These are phyloP conservation scores for Eremothecium coryli DNA, from an alignment of 1,139 yeast genomes.

Conservation along the genomic window DNA sequence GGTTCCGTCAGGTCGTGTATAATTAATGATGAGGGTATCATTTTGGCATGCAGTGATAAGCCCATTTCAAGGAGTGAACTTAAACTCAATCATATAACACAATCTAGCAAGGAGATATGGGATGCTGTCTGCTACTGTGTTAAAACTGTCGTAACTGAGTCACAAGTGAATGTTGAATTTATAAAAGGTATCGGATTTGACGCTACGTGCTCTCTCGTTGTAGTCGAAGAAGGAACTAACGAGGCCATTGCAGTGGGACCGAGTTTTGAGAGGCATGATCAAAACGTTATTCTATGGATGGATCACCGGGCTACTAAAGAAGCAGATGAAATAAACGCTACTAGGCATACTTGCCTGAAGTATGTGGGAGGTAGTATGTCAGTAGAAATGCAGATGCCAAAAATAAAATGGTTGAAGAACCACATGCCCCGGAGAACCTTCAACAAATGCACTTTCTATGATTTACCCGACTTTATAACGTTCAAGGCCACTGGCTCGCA, in stretches of 20 bases:
- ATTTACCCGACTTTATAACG: constrained; percentile 82
- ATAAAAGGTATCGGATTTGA: constrained; percentile 90
- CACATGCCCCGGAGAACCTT: constrained; percentile 60
- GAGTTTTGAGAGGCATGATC: constrained; percentile 59
- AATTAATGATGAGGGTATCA: constrained; percentile 74
- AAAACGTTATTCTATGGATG: constrained; percentile 93
- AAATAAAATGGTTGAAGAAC: constrained; percentile 91
- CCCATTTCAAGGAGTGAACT: constrained; percentile 70
- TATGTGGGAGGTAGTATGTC: constrained; percentile 98
- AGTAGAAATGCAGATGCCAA: constrained; percentile 95
- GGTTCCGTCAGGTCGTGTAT: constrained; percentile 95
- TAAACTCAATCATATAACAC: constrained; percentile 65
- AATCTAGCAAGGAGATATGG: constrained; percentile 92
- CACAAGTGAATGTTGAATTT: constrained; percentile 55
- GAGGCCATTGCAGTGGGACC: constrained; percentile 88
- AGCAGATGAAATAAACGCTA: constrained; percentile 69
- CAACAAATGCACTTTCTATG: constrained; percentile 71
- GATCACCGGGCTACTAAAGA: constrained; percentile 94
- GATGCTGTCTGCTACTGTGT: constrained; percentile 77
- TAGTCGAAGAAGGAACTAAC: constrained; percentile 54
- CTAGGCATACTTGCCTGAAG: constrained; percentile 68
- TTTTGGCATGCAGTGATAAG: constrained; percentile 70
- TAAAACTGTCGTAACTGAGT: constrained; percentile 58
- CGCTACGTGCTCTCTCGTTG: constrained; percentile 94
- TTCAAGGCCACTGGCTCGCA: constrained; percentile 84